phyloP scores from a whole-genome alignment of 2,329 filamentous ascomycete genomes.

The Aspergillus alliaceus region DNA sequence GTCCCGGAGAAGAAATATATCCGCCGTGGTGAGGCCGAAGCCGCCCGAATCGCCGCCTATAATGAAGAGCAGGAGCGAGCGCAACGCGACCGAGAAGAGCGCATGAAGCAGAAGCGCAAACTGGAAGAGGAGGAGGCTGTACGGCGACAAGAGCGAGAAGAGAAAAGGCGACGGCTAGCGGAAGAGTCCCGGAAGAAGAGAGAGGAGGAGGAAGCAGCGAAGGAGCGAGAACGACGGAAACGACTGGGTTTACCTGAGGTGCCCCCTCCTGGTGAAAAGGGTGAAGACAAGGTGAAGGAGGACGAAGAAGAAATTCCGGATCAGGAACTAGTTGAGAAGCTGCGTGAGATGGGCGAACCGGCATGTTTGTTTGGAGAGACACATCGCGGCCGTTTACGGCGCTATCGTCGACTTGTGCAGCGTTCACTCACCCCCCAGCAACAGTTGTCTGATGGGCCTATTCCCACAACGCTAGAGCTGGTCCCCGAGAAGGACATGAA shows the following conservation, averaged over 20 bases:
- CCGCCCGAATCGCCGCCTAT: constrained; percentile 77
- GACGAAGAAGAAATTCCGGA: constrained; percentile 62
- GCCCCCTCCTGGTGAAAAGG: constrained; percentile 37
- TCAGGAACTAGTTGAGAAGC: constrained; percentile 65
- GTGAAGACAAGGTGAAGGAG: constrained; percentile 35
- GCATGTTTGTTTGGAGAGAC: constrained; percentile 77
- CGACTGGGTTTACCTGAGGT: constrained; percentile 78
- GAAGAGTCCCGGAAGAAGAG: constrained; percentile 71
- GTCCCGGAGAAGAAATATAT: constrained; percentile 68
- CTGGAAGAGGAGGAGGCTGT: constrained; percentile 80
- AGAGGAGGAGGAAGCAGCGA: constrained; percentile 71
- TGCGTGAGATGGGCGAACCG: constrained; percentile 74
- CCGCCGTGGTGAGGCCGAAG: constrained; percentile 83
- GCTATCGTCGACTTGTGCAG: constrained; percentile 65
- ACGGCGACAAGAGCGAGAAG: constrained; percentile 68
- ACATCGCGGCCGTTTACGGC: constrained; percentile 65
- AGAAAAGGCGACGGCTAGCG: constrained; percentile 77
- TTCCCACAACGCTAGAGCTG: constrained; percentile 78
- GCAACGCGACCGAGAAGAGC: constrained; percentile 69
- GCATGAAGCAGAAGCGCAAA: constrained; percentile 77
- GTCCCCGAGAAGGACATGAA: constrained; percentile 89
- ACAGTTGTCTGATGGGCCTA: constrained; percentile 69
- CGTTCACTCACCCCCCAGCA: constrained; percentile 38
- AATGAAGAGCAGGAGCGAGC: constrained; percentile 74
- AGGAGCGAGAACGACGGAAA: constrained; percentile 71